phyloP scores from a whole-genome alignment of 2,329 filamentous ascomycete genomes.

The Polytolypa hystricis region DNA sequence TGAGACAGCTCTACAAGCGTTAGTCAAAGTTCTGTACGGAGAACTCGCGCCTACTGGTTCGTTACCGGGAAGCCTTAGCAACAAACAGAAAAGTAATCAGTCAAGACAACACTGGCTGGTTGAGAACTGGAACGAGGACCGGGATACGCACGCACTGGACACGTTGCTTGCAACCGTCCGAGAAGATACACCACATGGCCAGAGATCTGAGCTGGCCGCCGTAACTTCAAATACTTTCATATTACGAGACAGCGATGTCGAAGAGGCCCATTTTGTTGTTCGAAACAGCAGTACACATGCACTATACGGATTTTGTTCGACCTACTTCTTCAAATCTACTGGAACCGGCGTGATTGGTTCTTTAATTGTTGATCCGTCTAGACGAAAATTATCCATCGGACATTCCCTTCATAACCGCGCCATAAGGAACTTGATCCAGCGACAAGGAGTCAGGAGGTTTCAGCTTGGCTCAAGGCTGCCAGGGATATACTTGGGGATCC shows the following conservation, averaged over 20 bases:
- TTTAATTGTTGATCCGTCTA: constrained; percentile 77
- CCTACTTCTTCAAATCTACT: constrained; percentile 63
- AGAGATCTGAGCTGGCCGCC: constrained; percentile 57
- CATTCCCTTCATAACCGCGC: constrained; percentile 80
- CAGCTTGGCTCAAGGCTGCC: constrained; percentile 74
- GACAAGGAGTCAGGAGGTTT: constrained; percentile 62
- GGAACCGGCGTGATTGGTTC: constrained; percentile 67
- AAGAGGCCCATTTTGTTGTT: constrained; percentile 82
- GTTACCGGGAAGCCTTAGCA: constrained; percentile 62
- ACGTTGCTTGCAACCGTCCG: constrained; percentile 62
- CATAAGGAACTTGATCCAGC: constrained; percentile 61
- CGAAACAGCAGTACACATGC: constrained; percentile 86
- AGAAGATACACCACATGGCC: constrained; percentile 48
- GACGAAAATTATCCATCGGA: constrained; percentile 81
- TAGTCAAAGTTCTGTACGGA: constrained; percentile 75
- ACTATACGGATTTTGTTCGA: constrained; percentile 84
- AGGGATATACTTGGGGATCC: constrained; percentile 77
- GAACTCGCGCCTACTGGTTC: constrained; percentile 50
- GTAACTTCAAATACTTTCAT: constrained; percentile 67
- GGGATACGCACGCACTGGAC: constrained; percentile 63
- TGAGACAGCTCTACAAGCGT: constrained; percentile 73
- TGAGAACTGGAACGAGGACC: constrained; percentile 70
- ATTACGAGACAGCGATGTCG: constrained; percentile 56
- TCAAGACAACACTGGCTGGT: constrained; percentile 94
- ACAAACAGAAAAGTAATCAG: constrained; percentile 76